Conservation (phyloP, 2,329 filamentous ascomycete species). For the Venturia carpophila region DNA sequence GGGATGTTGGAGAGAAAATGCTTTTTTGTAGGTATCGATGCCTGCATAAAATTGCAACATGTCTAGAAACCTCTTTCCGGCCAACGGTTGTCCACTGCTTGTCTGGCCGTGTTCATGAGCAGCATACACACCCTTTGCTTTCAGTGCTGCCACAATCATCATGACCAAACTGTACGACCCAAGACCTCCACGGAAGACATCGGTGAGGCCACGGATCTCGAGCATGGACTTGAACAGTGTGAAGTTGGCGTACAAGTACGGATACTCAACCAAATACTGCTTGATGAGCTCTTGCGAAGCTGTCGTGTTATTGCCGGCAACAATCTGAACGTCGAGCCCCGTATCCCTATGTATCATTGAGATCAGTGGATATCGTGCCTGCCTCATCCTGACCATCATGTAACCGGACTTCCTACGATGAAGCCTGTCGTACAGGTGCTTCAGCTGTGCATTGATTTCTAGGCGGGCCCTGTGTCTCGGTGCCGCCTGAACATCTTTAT, state of each 20-base stretch:
- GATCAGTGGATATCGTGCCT: constrained; percentile 35
- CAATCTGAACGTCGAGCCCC: constrained; percentile 46
- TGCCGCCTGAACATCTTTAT: not conserved
- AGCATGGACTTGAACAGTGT: constrained; percentile 43
- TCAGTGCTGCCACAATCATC: constrained; percentile 49
- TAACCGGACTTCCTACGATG: constrained; percentile 18
- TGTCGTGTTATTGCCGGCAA: constrained; percentile 36
- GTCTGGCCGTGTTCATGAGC: constrained; percentile 25
- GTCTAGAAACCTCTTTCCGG: constrained; percentile 32
- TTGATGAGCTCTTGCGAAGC: constrained; percentile 38
- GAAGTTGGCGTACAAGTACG: constrained; percentile 44
- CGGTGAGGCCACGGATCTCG: constrained; percentile 42
- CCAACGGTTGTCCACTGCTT: constrained; percentile 24
- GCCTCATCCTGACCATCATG: constrained; percentile 23
- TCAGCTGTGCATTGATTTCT: not conserved
- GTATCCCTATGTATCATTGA: constrained; percentile 38
- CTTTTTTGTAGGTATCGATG: constrained; percentile 39
- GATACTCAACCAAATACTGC: constrained; percentile 41
- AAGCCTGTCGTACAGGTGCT: not conserved
- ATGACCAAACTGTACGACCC: constrained; percentile 49
- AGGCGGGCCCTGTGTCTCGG: not conserved
- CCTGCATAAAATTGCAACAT: constrained; percentile 45
- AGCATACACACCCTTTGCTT: constrained; percentile 28
- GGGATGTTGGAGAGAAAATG: constrained; percentile 44
- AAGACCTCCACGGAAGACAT: constrained; percentile 43